Percentiles rank a stretch among this genome's conserved stretches.
Evolutionary conservation across 768 basidiomycete genomes (phyloP).

Genomic region (Pisolithus orientalis): DNA sequence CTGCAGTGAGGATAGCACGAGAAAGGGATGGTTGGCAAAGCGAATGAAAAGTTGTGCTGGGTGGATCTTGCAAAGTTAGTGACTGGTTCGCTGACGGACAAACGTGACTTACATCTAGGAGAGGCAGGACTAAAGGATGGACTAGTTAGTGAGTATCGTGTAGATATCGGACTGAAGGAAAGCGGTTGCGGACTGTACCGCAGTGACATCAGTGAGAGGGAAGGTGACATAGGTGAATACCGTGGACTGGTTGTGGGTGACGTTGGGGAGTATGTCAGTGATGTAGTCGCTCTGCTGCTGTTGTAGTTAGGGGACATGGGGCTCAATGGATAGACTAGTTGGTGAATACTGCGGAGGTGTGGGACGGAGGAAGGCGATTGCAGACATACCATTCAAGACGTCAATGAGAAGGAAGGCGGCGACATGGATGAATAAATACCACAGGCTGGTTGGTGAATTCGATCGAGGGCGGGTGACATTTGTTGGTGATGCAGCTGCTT

Average conservation of each 20-base stretch:
- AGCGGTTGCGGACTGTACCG: conserved; percentile 86
- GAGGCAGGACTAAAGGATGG: conserved; percentile 92
- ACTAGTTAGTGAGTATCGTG: conserved; percentile 82
- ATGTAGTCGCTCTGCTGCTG: too few relatives aligned
- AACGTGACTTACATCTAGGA: conserved; percentile 30
- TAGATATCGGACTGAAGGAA: conserved; percentile 85
- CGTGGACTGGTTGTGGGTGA: conserved; percentile 62
- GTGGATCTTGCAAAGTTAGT: conserved; percentile 51
- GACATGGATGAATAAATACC: too few relatives aligned
- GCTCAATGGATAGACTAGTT: too few relatives aligned
- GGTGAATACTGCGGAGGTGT: too few relatives aligned
- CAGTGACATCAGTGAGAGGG: conserved; percentile 81
- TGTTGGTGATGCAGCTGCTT: too few relatives aligned
- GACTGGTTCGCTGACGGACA: background rate
- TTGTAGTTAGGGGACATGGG: conserved; percentile 60
- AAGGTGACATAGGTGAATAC: conserved; percentile 79
- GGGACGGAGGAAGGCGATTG: too few relatives aligned
- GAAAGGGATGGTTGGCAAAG: conserved; percentile 19
- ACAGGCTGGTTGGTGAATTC: too few relatives aligned
- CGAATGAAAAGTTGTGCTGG: conserved; percentile 48
- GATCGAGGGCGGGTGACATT: too few relatives aligned
- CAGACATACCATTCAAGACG: too few relatives aligned
- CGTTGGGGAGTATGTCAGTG: too few relatives aligned
- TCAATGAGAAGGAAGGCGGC: too few relatives aligned
- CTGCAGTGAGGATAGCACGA: conserved; percentile 25